Conservation (phyloP, 495 filamentous ascomycete species). For the Penicillium silybi region DNA sequence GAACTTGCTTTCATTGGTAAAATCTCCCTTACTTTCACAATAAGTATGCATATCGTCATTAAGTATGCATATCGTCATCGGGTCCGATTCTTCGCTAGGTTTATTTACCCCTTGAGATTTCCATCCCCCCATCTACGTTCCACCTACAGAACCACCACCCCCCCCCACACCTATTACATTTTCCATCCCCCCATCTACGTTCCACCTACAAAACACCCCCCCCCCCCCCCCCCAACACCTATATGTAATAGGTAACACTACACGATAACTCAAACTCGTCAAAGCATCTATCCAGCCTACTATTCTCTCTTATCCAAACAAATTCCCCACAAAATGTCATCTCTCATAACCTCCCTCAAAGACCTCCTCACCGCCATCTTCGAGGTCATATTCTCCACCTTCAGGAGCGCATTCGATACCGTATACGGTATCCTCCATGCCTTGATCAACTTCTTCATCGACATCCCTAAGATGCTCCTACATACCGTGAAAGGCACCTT, state of each 20-base stretch:
- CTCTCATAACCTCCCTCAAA: constrained; percentile 16
- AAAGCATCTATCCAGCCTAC: background rate
- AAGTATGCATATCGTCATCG: background rate
- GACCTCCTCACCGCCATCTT: constrained; percentile 15
- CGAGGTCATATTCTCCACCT: constrained; percentile 16
- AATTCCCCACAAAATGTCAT: constrained; percentile 5
- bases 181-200: no score
- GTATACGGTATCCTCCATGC: background rate
- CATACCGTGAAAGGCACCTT: background rate
- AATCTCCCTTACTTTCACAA: background rate
- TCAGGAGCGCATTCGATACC: constrained; percentile 2
- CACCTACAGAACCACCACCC: no score
- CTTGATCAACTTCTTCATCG: constrained; percentile 5
- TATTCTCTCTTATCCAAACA: no score
- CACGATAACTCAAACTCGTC: no score
- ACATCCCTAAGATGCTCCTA: background rate
- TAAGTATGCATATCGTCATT: no score
- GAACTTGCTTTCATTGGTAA: background rate
- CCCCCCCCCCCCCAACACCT: no score
- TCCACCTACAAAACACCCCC: no score
- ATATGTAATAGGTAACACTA: no score
- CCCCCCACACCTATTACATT: no score
- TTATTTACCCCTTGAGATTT: background rate
- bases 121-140: background rate
- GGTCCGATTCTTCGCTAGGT: background rate